phyloP scores from a whole-genome alignment of 345 rosid genomes.

The Gossypium anomalum region DNA sequence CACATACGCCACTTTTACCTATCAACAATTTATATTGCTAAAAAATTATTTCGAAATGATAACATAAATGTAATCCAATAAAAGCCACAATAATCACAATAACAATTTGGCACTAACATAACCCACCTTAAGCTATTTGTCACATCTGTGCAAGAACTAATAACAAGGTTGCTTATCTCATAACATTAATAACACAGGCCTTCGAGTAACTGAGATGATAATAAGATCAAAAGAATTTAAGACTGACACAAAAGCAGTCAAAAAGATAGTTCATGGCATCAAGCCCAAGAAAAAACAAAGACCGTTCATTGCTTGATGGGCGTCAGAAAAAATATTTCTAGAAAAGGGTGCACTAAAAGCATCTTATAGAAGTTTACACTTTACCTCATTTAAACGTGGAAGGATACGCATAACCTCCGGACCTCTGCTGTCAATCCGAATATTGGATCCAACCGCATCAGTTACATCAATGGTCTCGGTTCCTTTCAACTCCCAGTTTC shows the following conservation, averaged over 20 bases:
- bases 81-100: neutral
- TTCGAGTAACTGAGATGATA: neutral
- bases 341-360: neutral
- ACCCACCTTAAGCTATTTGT: neutral
- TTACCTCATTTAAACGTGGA: slow-evolving; percentile 93
- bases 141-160: neutral
- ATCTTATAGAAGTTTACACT: slow-evolving; percentile 4
- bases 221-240: neutral
- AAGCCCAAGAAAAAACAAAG: too few species aligned
- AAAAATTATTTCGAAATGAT: neutral
- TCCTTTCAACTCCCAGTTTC: slow-evolving; percentile 98
- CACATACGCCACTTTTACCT: neutral
- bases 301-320: neutral
- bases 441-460: slow-evolving; percentile 96
- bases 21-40: too few species aligned
- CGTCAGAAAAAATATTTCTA: neutral
- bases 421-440: slow-evolving; percentile 95
- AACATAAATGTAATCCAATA: neutral
- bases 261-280: neutral
- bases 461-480: slow-evolving; percentile 93
- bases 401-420: slow-evolving; percentile 93
- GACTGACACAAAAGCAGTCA: neutral
- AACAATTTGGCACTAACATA: neutral
- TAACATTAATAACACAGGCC: neutral
- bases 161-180: neutral